Conservation (phyloP, 495 filamentous ascomycete species). For the Hyaloscypha bicolor region DNA sequence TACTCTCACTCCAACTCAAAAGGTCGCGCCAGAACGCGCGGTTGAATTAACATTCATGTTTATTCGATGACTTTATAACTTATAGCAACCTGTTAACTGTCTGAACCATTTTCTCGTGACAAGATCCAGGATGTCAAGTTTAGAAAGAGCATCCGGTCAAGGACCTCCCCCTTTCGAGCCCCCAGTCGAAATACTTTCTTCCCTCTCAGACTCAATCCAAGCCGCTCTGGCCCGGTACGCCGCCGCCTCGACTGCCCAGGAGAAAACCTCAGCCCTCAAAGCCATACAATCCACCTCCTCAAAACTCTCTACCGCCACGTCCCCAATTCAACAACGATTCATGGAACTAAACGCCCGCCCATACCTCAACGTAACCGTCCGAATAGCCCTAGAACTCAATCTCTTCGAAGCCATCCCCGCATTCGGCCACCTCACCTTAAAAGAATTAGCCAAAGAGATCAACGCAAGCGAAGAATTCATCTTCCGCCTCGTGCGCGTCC, state of each 20-base stretch:
- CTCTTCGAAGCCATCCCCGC: conserved; percentile 12
- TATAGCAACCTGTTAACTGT: no score
- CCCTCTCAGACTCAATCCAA: background rate
- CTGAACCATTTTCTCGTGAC: background rate
- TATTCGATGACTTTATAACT: no score
- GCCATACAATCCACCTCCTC: conserved; percentile 8
- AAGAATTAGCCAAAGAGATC: background rate
- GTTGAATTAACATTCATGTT: no score
- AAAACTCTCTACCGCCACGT: conserved; percentile 1
- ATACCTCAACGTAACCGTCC: background rate
- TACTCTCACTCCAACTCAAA: no score
- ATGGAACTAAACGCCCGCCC: conserved; percentile 8
- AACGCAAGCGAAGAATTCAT: conserved; percentile 9
- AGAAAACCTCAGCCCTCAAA: conserved; percentile 9
- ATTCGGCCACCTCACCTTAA: background rate
- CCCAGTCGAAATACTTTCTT: background rate
- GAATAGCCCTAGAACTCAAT: conserved; percentile 6
- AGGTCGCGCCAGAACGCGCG: no score
- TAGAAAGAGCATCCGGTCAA: background rate
- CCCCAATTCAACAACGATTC: background rate
- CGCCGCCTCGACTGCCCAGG: background rate
- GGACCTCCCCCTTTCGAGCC: conserved; percentile 13
- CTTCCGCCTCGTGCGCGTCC: conserved; percentile 5
- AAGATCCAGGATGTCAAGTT: background rate
- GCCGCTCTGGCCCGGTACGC: conserved; percentile 1